A percentile compares a stretch with the other conserved stretches of the same genome.
Evolutionary conservation across 306 rosid genomes (phyloP).

Genomic region (Phaseolus lunatus): DNA sequence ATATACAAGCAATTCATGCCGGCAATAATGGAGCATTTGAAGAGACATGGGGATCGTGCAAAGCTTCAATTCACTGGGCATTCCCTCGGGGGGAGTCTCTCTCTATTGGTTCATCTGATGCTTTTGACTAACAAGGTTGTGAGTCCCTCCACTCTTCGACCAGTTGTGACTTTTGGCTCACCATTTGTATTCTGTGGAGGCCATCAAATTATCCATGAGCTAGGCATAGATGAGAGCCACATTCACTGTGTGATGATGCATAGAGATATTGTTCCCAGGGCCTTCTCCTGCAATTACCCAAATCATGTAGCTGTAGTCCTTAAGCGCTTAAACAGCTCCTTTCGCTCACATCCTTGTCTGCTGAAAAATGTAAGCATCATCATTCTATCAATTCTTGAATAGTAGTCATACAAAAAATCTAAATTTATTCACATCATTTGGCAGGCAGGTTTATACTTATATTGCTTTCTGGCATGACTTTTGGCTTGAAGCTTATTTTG

Average conservation of each 20-base stretch:
- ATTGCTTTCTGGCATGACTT: neutral
- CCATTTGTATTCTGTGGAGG: slow-evolving; percentile 97
- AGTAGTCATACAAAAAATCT: neutral
- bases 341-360: slow-evolving; percentile 84
- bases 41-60: slow-evolving; percentile 69
- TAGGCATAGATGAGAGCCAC: slow-evolving; percentile 74
- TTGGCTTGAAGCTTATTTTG: neutral
- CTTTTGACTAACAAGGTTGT: slow-evolving; percentile 66
- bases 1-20: slow-evolving; percentile 88
- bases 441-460: neutral
- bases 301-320: slow-evolving; percentile 73
- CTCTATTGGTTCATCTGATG: slow-evolving; percentile 91
- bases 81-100: slow-evolving; percentile 95
- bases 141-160: slow-evolving; percentile 67
- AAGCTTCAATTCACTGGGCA: slow-evolving; percentile 92
- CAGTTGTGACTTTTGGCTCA: slow-evolving; percentile 89
- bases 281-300: slow-evolving; percentile 94
- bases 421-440: neutral
- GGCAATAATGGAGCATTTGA: slow-evolving; percentile 71
- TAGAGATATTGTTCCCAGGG: slow-evolving; percentile 96
- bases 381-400: neutral
- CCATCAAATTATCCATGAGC: slow-evolving; percentile 58
- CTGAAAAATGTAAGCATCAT: slow-evolving; percentile 63
- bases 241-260: slow-evolving; percentile 88
- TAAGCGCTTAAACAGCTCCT: slow-evolving; percentile 73